Conservation (phyloP, 2,329 filamentous ascomycete species). For the Didymella keratinophila region DNA sequence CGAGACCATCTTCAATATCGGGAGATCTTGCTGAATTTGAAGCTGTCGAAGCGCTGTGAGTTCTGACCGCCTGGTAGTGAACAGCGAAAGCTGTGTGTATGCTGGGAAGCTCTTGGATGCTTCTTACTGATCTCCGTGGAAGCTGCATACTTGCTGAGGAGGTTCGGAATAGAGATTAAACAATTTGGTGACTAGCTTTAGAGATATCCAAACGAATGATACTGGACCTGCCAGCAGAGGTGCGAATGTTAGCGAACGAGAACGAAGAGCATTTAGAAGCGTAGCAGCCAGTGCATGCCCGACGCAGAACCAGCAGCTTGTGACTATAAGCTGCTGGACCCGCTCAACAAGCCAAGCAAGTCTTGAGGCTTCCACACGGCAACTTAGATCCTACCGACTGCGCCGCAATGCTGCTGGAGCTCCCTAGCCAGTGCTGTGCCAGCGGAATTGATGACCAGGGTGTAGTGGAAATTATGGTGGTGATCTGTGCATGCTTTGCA, state of each 20-base stretch:
- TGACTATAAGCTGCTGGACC: slow-evolving; percentile 22
- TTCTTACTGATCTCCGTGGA: slow-evolving; percentile 34
- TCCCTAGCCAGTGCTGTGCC: slow-evolving; percentile 21
- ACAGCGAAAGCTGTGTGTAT: slow-evolving; percentile 38
- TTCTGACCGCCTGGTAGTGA: slow-evolving; percentile 20
- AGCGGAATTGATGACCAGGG: slow-evolving; percentile 11
- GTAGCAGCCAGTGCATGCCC: slow-evolving; percentile 29
- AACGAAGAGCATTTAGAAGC: slow-evolving; percentile 22
- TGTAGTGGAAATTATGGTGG: slow-evolving; percentile 21
- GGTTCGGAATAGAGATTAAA: slow-evolving; percentile 13
- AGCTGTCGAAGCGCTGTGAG: slow-evolving; percentile 20
- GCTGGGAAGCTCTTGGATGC: slow-evolving; percentile 37
- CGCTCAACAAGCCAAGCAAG: slow-evolving; percentile 11
- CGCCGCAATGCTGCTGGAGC: slow-evolving; percentile 26
- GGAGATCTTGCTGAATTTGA: slow-evolving; percentile 24
- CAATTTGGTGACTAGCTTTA: background rate
- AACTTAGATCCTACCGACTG: slow-evolving; percentile 19
- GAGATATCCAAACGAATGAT: background rate
- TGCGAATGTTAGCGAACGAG: slow-evolving; percentile 8
- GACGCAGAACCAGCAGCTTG: slow-evolving; percentile 8
- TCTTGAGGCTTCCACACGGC: background rate
- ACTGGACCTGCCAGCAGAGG: slow-evolving; percentile 30
- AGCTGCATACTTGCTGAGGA: slow-evolving; percentile 32
- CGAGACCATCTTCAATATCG: slow-evolving; percentile 40
- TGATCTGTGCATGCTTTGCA: background rate